These are phyloP conservation scores for Coccomyxa sp. DNA, from an alignment of 139 green algal species.

Conservation along the genomic window DNA sequence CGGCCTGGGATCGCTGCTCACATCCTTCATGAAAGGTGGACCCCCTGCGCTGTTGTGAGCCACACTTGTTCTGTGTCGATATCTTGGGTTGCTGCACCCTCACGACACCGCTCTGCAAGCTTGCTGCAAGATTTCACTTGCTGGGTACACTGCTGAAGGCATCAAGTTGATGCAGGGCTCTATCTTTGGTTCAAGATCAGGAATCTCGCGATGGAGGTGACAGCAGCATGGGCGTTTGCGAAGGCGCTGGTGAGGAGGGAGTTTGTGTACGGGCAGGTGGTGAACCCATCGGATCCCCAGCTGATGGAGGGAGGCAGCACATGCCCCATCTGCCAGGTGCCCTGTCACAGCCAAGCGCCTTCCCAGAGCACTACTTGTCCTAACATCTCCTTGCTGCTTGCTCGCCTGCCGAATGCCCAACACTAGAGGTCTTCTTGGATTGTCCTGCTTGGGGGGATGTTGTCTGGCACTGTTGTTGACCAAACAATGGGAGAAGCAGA, in stretches of 20 bases:
- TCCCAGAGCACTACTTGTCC: not conserved
- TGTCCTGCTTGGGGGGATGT: no score
- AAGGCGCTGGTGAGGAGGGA: conserved; percentile 26
- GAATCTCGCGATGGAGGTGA: conserved; percentile 22
- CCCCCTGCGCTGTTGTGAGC: not conserved
- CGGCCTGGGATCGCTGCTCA: conserved; percentile 24
- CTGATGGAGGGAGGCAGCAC: conserved; percentile 30
- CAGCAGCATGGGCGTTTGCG: conserved; percentile 26
- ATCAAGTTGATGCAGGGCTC: conserved; percentile 12
- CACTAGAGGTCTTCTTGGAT: not conserved
- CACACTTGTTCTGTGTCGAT: not conserved
- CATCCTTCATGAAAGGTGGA: conserved; percentile 27
- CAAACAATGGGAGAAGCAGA: no score
- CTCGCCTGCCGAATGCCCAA: not conserved
- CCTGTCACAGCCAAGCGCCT: not conserved
- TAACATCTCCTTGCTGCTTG: not conserved
- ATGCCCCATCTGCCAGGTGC: conserved; percentile 83
- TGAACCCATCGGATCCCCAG: conserved; percentile 35
- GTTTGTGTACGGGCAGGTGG: conserved; percentile 36
- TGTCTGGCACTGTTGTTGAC: no score
- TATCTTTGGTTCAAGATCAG: conserved; percentile 59
- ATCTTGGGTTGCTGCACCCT: not conserved
- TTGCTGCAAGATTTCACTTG: not conserved
- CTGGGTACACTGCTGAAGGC: not conserved
- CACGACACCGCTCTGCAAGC: no score